Evolutionary conservation across 2,329 filamentous ascomycete genomes (phyloP), one percentile per base, ranked within the genome.

Genomic region (Pseudonectria foliicola): DNA sequence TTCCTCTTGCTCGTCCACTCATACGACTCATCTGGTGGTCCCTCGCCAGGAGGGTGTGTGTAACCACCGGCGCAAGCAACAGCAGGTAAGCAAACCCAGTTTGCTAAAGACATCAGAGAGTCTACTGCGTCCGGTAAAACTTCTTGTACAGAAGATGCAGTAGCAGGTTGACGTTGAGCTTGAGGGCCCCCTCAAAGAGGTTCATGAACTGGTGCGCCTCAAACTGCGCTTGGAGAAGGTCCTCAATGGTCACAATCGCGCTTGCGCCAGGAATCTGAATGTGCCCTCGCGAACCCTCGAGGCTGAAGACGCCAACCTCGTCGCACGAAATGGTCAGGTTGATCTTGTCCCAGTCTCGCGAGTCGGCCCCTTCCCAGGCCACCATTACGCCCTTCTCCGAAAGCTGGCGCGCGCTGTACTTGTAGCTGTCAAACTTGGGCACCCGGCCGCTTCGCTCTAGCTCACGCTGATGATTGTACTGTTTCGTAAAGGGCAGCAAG

Each of bases 81-180:
- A 7, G n/a, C n/a, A 28, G 26, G 6, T n/a, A 13, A 28, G 14
- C 32, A 25, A 29, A 21, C 29, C 23, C n/a, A 29, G 26, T 18
- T 34, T 21, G 21, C 15, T 29, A 18, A 11, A 29, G 21, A 35
- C 35, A 38, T 34, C 35, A 37, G 29, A 32, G 26, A 35, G 34
- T 26, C 64, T 65, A 80, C 53, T 81, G 77, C 40, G 79, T 82
- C 42, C 78, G 69, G 59, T 98, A 98, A 63, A 98, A 98, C 73
- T 98, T 98, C 76, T 93, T 94, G 71, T 96, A 96, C 49, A 98
- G 76, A 61, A 96, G 70, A 72, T 98, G 92, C 70, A 98, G 71
- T 65, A 98, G 78, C 55, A 98, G 63, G 67, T 98, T 98, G 54
- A 98, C 92, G 61, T 96, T 96, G 55, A 98, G 75, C 63, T 84